These are phyloP conservation scores for Epichloe sylvatica DNA, from an alignment of 2,329 filamentous ascomycete species.

Conservation along the genomic window DNA sequence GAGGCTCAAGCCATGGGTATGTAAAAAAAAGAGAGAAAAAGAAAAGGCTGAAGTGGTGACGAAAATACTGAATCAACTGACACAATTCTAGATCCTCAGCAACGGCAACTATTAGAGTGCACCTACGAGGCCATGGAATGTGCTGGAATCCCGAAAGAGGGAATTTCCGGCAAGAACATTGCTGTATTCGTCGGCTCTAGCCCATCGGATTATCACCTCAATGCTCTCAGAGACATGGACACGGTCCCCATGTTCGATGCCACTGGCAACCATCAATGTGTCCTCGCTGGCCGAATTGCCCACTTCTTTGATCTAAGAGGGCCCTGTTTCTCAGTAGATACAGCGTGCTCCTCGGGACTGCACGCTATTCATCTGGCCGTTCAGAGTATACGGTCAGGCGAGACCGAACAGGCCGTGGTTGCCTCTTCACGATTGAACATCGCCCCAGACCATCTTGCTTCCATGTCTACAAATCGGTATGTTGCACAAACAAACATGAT, in stretches of 20 bases:
- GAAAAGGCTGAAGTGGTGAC: neutral
- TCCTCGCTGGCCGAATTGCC: slow-evolving; percentile 40
- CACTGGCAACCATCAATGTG: slow-evolving; percentile 35
- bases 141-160: slow-evolving; percentile 34
- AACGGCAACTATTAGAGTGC: slow-evolving; percentile 37
- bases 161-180: slow-evolving; percentile 32
- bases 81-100: slow-evolving; percentile 31
- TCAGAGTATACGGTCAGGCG: slow-evolving; percentile 32
- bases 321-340: slow-evolving; percentile 37
- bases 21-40: too few relatives aligned
- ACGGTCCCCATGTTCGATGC: slow-evolving; percentile 38
- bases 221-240: slow-evolving; percentile 28
- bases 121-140: slow-evolving; percentile 41
- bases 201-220: slow-evolving; percentile 34
- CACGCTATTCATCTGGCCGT: slow-evolving; percentile 36
- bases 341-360: slow-evolving; percentile 38
- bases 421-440: slow-evolving; percentile 34
- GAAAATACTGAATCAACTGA: neutral
- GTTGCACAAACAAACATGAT: neutral
- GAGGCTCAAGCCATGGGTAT: too few relatives aligned
- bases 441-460: slow-evolving; percentile 24
- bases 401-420: slow-evolving; percentile 32
- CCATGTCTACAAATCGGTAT: slow-evolving; percentile 13
- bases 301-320: slow-evolving; percentile 42
- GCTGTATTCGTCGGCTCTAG: slow-evolving; percentile 36